phyloP scores from a whole-genome alignment of 2,329 filamentous ascomycete genomes.

The Neonectria magnoliae region DNA sequence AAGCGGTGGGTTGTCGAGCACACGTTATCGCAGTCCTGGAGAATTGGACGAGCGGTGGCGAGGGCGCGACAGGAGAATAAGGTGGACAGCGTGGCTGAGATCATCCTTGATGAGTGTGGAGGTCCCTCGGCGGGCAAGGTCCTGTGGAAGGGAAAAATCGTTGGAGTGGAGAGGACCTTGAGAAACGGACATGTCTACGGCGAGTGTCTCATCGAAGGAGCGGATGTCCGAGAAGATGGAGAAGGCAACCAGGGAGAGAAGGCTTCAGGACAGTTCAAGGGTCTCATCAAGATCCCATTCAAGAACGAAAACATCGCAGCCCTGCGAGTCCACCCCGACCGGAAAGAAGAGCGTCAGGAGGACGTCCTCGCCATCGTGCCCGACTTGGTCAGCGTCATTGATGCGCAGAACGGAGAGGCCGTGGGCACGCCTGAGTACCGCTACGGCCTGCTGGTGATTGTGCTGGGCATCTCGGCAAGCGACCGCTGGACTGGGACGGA shows the following conservation, averaged over 20 bases:
- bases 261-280: constrained; percentile 47
- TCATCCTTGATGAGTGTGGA: constrained; percentile 67
- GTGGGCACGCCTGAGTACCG: constrained; percentile 67
- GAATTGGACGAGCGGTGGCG: constrained; percentile 69
- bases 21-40: constrained; percentile 64
- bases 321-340: constrained; percentile 46
- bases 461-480: constrained; percentile 58
- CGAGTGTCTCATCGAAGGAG: constrained; percentile 65
- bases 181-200: constrained; percentile 69
- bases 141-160: constrained; percentile 73
- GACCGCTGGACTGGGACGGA: constrained; percentile 57
- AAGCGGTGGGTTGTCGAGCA: constrained; percentile 62
- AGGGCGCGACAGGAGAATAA: constrained; percentile 59
- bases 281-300: constrained; percentile 72
- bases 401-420: constrained; percentile 65
- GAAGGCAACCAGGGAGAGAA: constrained; percentile 7
- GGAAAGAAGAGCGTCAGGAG: constrained; percentile 51
- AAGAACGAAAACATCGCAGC: constrained; percentile 80
- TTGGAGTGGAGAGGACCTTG: constrained; percentile 65
- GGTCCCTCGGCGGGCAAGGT: constrained; percentile 60
- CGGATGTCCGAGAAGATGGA: constrained; percentile 50
- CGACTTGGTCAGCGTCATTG: constrained; percentile 65
- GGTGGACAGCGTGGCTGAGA: constrained; percentile 64
- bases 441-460: constrained; percentile 62
- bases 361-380: constrained; percentile 64